These are phyloP conservation scores for Aspergillus kassunensis DNA, from an alignment of 495 filamentous ascomycete species.

Conservation along the genomic window DNA sequence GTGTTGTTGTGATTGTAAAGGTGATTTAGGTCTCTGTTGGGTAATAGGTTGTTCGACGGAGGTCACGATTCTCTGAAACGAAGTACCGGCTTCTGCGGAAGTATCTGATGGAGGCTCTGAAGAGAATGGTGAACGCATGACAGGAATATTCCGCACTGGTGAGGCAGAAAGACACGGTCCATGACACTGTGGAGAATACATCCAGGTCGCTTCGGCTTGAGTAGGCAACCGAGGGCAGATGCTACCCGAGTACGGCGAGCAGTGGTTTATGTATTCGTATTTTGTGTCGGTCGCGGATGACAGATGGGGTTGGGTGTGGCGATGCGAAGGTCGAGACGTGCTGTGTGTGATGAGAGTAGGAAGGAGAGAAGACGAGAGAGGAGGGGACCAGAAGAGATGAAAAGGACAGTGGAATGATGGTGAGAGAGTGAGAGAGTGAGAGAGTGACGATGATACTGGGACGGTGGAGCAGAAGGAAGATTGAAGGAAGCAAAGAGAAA, in stretches of 20 bases:
- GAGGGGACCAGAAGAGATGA: conserved; percentile 13
- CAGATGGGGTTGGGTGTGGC: neutral
- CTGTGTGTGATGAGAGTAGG: neutral
- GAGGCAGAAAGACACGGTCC: conserved; percentile 31
- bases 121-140: conserved; percentile 29
- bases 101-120: conserved; percentile 13
- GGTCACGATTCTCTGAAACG: conserved; percentile 14
- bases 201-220: conserved; percentile 23
- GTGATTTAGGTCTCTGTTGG: conserved; percentile 20
- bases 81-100: conserved; percentile 11
- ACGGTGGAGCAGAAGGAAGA: conserved; percentile 20
- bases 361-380: conserved; percentile 5
- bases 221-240: conserved; percentile 6
- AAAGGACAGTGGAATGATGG: conserved; percentile 19
- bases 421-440: conserved; percentile 6
- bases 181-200: conserved; percentile 37
- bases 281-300: conserved; percentile 9
- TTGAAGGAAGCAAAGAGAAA: conserved; percentile 17
- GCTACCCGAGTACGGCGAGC: neutral
- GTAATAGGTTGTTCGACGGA: conserved; percentile 12
- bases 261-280: too few species aligned
- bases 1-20: conserved; percentile 12
- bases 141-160: conserved; percentile 24
- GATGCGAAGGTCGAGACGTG: neutral
- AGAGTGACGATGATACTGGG: conserved; percentile 12